Base-by-base conservation (phyloP, 306 rosid genomes). In the Carpinus fangiana region DNA sequence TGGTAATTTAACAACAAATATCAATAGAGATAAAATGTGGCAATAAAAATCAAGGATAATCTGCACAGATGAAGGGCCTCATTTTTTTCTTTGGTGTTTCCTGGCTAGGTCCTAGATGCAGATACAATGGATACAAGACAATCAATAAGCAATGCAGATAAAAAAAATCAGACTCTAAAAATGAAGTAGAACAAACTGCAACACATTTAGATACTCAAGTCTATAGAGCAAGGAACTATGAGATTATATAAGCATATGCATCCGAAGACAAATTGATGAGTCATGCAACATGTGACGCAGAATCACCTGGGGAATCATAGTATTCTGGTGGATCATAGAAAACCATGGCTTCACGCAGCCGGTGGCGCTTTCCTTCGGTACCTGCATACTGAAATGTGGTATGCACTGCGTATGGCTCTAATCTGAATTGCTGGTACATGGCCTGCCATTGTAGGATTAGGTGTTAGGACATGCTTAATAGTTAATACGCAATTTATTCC, bases 401-500 rank as follows among this genome's bases (percentile, higher is more conserved):
- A 81, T 94, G 98, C 79, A 94, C 92, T 53, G 98, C 98, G 83
- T 94, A 94, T 20, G 98, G 93, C 88, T 92, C 86, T 89, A 94
- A 81, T 81, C 89, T 84, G 73, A 94, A 87, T 81, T 94, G 98
- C 80, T 92, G 93, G 79, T 87, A 84, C 97, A 84, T 94, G 78
- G 91, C 94, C 98, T 90, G 86, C 85, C 76, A 82, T 78, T 79
- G 68, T 45, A 80, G 74, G 20, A 79, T 36, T 74, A 67, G 47
- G 78, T 82, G 75, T 78, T 65, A 53, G 68, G 72, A 59, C 68
- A 79, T 73, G 46, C 31, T 52, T 13, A 55, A 38, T 50, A 51
- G 23, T 52, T 13, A 55, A 38, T 50, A 51, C 21, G 69, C 36
- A 51, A 70, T 72, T 78, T 78, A 64, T 59, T 77, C 66, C 50